A percentile compares a stretch with the other conserved stretches of the same genome.
Conservation (phyloP, 176 grass and related monocot genomes). For the Urochloa ruziziensis region DNA sequence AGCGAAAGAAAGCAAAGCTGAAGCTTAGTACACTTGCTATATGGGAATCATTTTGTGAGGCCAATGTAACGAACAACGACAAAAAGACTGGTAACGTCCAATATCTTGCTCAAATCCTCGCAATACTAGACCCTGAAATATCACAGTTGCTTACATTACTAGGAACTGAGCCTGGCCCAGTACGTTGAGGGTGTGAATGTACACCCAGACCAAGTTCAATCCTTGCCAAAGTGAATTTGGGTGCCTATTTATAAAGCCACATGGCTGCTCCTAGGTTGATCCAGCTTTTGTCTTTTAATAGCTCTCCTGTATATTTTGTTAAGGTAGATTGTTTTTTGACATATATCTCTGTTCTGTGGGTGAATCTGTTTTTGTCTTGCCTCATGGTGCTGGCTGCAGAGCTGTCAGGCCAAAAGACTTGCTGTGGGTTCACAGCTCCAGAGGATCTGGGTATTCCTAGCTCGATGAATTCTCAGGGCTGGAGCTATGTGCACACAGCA, state of each 20-base stretch:
- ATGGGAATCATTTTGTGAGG: conserved; percentile 88
- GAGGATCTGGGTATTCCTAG: too few relatives aligned
- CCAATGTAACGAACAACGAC: conserved; percentile 43
- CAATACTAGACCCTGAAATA: background rate
- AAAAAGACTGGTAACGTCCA: conserved; percentile 50
- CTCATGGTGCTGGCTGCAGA: background rate
- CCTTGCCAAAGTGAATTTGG: background rate
- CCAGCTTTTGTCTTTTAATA: background rate
- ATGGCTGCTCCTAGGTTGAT: background rate
- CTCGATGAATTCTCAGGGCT: too few relatives aligned
- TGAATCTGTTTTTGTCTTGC: background rate
- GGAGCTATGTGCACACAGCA: background rate
- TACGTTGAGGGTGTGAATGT: background rate
- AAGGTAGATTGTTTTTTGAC: background rate
- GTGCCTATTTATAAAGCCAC: background rate
- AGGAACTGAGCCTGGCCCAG: background rate
- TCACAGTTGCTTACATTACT: background rate
- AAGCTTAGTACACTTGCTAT: conserved; percentile 63
- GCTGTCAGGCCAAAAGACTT: background rate
- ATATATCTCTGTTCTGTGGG: background rate
- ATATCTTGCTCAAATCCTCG: conserved; percentile 22
- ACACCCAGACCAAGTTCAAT: background rate
- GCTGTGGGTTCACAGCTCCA: background rate
- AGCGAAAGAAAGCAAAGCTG: conserved; percentile 60
- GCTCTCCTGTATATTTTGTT: background rate